These are phyloP conservation scores for Davidsoniella virescens DNA, from an alignment of 2,329 filamentous ascomycete genomes.

Conservation along the genomic window DNA sequence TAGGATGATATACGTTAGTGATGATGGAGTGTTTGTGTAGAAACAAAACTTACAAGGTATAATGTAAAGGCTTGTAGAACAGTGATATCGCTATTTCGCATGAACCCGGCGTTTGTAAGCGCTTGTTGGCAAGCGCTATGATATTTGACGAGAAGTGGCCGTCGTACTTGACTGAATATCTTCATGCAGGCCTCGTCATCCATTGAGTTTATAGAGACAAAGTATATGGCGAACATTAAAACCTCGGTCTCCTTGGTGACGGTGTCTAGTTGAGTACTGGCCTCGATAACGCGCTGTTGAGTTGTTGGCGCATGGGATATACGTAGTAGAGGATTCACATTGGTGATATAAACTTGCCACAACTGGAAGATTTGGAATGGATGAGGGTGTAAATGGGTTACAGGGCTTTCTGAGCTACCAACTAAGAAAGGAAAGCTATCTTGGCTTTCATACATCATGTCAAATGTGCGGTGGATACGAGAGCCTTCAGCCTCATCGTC, in stretches of 20 bases:
- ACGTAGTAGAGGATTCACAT: slow-evolving; percentile 53
- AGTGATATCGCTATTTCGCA: slow-evolving; percentile 47
- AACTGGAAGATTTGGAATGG: slow-evolving; percentile 45
- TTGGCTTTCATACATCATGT: slow-evolving; percentile 39
- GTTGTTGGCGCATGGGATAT: slow-evolving; percentile 50
- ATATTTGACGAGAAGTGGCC: slow-evolving; percentile 34
- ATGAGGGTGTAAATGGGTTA: slow-evolving; percentile 34
- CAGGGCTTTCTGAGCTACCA: slow-evolving; percentile 26
- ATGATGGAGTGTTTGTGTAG: too few species aligned
- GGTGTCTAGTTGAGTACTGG: slow-evolving; percentile 33
- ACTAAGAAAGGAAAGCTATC: slow-evolving; percentile 43
- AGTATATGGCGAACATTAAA: slow-evolving; percentile 51
- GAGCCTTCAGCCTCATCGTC: slow-evolving; percentile 33
- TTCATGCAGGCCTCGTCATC: slow-evolving; percentile 37
- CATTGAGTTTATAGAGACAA: slow-evolving; percentile 41
- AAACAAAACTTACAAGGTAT: slow-evolving; percentile 38
- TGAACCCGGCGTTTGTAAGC: slow-evolving; percentile 48
- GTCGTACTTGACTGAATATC: slow-evolving; percentile 37
- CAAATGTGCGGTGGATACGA: slow-evolving; percentile 40
- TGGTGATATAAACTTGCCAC: slow-evolving; percentile 55
- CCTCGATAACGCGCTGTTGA: slow-evolving; percentile 47
- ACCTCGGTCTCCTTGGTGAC: slow-evolving; percentile 39
- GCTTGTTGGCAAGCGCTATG: slow-evolving; percentile 46
- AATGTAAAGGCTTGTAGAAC: slow-evolving; percentile 52
- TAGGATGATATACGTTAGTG: slow-evolving; percentile 2